phyloP scores from a whole-genome alignment of 2,329 filamentous ascomycete genomes.

The Biscogniauxia sp. region DNA sequence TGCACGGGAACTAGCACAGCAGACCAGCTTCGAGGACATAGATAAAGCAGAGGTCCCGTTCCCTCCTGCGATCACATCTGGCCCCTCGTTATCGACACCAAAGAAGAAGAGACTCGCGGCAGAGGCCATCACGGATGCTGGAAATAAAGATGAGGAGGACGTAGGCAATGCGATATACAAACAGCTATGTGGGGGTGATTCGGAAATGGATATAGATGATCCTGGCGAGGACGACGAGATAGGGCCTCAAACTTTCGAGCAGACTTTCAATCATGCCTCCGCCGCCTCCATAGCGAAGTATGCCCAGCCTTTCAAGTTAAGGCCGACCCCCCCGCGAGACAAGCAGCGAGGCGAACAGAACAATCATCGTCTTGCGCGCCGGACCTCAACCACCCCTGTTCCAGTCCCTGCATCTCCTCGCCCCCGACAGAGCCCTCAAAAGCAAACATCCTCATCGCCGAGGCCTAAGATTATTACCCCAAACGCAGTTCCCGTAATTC shows the following conservation, averaged over 20 bases:
- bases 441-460: constrained; percentile 1
- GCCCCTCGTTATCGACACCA: constrained; percentile 41
- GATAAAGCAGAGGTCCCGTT: constrained; percentile 28
- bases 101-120: constrained; percentile 31
- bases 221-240: constrained; percentile 2
- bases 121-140: constrained; percentile 13
- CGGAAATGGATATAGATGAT: constrained; percentile 8
- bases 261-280: not conserved
- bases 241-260: too few relatives aligned
- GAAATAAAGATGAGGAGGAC: constrained; percentile 28
- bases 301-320: constrained; percentile 12
- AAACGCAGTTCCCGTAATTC: constrained; percentile 15
- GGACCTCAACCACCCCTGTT: constrained; percentile 1
- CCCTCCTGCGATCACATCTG: constrained; percentile 28
- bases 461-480: constrained; percentile 13
- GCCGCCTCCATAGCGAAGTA: constrained; percentile 14
- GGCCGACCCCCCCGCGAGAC: constrained; percentile 6
- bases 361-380: constrained; percentile 1
- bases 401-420: constrained; percentile 15
- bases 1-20: constrained; percentile 21
- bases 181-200: constrained; percentile 25
- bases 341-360: constrained; percentile 3
- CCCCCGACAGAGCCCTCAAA: constrained; percentile 8
- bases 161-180: constrained; percentile 26
- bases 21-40: constrained; percentile 18